Conservation (phyloP, 208 protist genomes). For the Wallacemonas rigidus region DNA sequence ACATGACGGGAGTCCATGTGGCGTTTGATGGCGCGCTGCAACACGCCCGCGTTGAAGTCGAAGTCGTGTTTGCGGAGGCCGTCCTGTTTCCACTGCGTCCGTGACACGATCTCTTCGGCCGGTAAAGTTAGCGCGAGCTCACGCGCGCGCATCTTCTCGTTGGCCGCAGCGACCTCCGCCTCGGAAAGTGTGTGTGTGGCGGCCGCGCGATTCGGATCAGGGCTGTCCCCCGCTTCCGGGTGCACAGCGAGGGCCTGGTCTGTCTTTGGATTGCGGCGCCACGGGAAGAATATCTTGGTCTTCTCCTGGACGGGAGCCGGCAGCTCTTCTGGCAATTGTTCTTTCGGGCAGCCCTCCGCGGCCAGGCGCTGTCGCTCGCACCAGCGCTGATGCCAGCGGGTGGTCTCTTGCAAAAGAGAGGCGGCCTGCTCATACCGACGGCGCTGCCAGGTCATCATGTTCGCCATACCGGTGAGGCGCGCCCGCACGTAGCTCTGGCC, state of each 20-base stretch:
- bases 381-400: slow-evolving; percentile 62
- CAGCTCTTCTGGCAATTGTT: slow-evolving; percentile 37
- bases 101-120: slow-evolving; percentile 41
- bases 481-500: slow-evolving; percentile 35
- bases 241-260: not conserved
- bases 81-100: slow-evolving; percentile 73
- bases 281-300: slow-evolving; percentile 69
- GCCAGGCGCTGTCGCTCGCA: slow-evolving; percentile 22
- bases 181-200: slow-evolving; percentile 39
- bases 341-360: slow-evolving; percentile 26
- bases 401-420: slow-evolving; percentile 58
- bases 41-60: slow-evolving; percentile 82
- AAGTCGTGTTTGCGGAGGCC: slow-evolving; percentile 66
- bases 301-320: slow-evolving; percentile 34
- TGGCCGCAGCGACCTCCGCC: slow-evolving; percentile 55
- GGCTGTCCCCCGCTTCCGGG: too few relatives aligned
- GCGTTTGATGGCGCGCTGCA: slow-evolving; percentile 64
- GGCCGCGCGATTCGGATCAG: not conserved
- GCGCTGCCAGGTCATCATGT: slow-evolving; percentile 83
- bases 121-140: slow-evolving; percentile 38
- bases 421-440: slow-evolving; percentile 64
- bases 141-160: slow-evolving; percentile 50
- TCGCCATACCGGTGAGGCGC: slow-evolving; percentile 37
- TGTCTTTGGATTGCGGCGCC: slow-evolving; percentile 30
- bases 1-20: slow-evolving; percentile 22